Conservation (phyloP, 129 eudicot species). For the Pittosporum tobira region DNA sequence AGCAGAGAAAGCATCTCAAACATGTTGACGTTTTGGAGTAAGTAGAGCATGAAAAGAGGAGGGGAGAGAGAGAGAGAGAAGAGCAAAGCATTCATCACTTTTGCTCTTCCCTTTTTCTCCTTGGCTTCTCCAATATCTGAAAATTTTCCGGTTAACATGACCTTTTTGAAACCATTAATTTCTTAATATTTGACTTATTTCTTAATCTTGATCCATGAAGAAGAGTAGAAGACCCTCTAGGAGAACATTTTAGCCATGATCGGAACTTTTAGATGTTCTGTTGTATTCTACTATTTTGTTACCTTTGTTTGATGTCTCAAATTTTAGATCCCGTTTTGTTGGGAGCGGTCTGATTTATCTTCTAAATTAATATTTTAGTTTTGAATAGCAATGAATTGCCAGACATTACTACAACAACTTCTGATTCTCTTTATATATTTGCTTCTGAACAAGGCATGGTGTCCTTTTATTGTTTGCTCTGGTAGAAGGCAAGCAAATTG, state of each 20-base stretch:
- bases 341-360: not conserved
- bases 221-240: too few relatives aligned
- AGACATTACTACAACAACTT: not conserved
- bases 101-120: not conserved
- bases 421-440: not conserved
- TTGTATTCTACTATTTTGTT: not conserved
- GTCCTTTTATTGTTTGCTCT: too few relatives aligned
- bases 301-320: not conserved
- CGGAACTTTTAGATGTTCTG: not conserved
- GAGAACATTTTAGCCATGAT: not conserved
- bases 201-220: too few relatives aligned
- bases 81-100: not conserved
- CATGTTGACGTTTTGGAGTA: not conserved
- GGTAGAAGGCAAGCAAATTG: not conserved
- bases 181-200: not conserved
- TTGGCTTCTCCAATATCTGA: not conserved
- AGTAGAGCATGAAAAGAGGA: not conserved
- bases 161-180: not conserved
- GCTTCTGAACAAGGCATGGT: not conserved
- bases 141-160: not conserved
- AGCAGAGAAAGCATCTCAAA: slow-evolving; percentile 4
- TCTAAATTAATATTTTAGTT: not conserved
- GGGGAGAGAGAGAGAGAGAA: too few relatives aligned
- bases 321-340: not conserved
- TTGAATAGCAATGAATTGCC: not conserved